Evolutionary conservation across 75 land plant genomes (phyloP).

Genomic region (Pseudotsuga menziesii): DNA sequence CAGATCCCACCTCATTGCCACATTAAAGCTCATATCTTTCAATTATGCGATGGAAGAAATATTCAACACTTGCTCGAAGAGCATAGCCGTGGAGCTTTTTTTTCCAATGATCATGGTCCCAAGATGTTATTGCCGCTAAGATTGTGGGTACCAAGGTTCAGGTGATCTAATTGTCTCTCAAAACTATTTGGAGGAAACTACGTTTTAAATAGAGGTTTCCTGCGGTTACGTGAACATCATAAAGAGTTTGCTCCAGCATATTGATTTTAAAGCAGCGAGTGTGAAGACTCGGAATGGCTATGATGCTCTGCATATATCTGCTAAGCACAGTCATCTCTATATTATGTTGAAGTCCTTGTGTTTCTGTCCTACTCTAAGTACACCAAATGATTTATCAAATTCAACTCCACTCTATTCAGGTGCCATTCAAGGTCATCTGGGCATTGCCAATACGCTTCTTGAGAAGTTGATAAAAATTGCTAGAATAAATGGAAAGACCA

Average conservation of each 20-base stretch:
- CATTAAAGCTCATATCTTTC: too few species aligned
- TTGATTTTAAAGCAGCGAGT: constrained; percentile 24
- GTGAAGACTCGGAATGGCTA: constrained; percentile 45
- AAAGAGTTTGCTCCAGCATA: constrained; percentile 47
- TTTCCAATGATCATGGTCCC: too few species aligned
- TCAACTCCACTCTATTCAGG: too few species aligned
- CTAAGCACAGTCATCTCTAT: constrained; percentile 39
- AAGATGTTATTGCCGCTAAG: too few species aligned
- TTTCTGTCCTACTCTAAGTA: too few species aligned
- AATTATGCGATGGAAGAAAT: too few species aligned
- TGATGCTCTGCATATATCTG: constrained; percentile 57
- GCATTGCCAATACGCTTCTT: constrained; percentile 42
- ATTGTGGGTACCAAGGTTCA: constrained; percentile 43
- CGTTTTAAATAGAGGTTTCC: constrained; percentile 39
- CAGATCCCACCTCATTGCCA: too few species aligned
- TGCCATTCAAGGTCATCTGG: constrained; percentile 47
- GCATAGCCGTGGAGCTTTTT: too few species aligned
- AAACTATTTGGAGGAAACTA: constrained; percentile 60
- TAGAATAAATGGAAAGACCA: constrained; percentile 60
- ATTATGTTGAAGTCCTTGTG: too few species aligned
- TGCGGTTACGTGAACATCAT: constrained; percentile 18
- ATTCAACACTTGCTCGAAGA: too few species aligned
- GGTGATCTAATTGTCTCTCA: constrained; percentile 45
- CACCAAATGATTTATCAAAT: too few species aligned
- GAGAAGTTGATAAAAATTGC: constrained; percentile 45